These are phyloP conservation scores for Hanseniaspora guilliermondii DNA, from an alignment of 805 yeast genomes.

Conservation along the genomic window DNA sequence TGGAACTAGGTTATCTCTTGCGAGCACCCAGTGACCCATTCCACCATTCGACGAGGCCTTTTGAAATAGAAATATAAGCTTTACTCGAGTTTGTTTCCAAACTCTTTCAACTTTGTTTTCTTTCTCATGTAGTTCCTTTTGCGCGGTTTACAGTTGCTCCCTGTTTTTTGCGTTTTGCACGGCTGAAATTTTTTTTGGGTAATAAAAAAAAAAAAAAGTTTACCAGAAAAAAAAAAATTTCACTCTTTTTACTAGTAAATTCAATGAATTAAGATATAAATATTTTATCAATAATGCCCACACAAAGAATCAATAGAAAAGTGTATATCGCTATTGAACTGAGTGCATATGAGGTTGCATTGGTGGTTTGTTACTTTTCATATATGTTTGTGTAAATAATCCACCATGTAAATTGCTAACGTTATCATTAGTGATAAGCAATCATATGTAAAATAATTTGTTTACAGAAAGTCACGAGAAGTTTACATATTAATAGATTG, in stretches of 20 bases:
- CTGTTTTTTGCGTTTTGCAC: neutral
- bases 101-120: slow-evolving; percentile 24
- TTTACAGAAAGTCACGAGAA: too few relatives aligned
- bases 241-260: neutral
- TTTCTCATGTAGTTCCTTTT: slow-evolving; percentile 24
- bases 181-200: neutral
- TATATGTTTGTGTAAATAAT: too few relatives aligned
- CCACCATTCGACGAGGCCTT: slow-evolving; percentile 28
- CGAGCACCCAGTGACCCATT: slow-evolving; percentile 27
- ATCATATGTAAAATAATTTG: too few relatives aligned
- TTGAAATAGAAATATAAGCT: slow-evolving; percentile 19
- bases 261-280: neutral
- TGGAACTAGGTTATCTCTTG: slow-evolving; percentile 22
- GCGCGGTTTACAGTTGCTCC: slow-evolving; percentile 2
- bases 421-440: too few relatives aligned
- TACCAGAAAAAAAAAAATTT: neutral
- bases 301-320: too few relatives aligned
- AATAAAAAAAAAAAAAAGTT: neutral
- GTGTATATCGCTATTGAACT: too few relatives aligned
- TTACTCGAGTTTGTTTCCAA: slow-evolving; percentile 24
- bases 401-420: too few relatives aligned
- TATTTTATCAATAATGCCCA: too few relatives aligned
- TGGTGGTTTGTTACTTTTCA: too few relatives aligned
- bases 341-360: too few relatives aligned
- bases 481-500: too few relatives aligned